These are phyloP conservation scores for Paramecium bursaria DNA, from an alignment of 73 alveolate genomes.

Conservation along the genomic window DNA sequence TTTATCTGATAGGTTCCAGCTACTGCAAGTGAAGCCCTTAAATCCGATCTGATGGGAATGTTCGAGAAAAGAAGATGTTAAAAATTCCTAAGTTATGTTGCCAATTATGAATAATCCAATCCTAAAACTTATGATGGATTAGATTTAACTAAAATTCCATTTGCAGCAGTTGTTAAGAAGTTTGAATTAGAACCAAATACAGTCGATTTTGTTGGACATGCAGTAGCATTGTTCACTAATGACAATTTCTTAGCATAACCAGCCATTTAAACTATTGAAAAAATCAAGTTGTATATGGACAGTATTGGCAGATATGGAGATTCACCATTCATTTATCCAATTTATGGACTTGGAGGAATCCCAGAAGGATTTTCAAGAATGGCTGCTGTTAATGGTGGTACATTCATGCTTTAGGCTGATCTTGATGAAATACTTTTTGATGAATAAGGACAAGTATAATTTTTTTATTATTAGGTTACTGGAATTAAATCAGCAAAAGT, in stretches of 20 bases:
- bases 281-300: slow-evolving; percentile 89
- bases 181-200: slow-evolving; percentile 95
- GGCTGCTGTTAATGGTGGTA: slow-evolving; percentile 98
- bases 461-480: slow-evolving; percentile 59
- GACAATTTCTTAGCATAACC: slow-evolving; percentile 87
- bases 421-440: slow-evolving; percentile 95
- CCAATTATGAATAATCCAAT: slow-evolving; percentile 83
- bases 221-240: slow-evolving; percentile 93
- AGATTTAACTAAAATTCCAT: slow-evolving; percentile 53
- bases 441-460: slow-evolving; percentile 86
- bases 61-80: slow-evolving; percentile 98
- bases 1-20: slow-evolving; percentile 87
- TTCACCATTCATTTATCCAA: slow-evolving; percentile 98
- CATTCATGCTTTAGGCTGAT: slow-evolving; percentile 96
- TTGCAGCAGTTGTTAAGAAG: slow-evolving; percentile 74
- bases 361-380: slow-evolving; percentile 98
- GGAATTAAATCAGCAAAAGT: slow-evolving; percentile 78
- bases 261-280: slow-evolving; percentile 80
- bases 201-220: slow-evolving; percentile 99
- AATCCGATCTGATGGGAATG: slow-evolving; percentile 97
- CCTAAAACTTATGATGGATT: slow-evolving; percentile 81
- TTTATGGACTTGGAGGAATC: slow-evolving; percentile 98
- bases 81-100: slow-evolving; percentile 93
- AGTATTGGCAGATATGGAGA: slow-evolving; percentile 92
- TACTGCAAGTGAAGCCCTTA: slow-evolving; percentile 94